Evolutionary conservation across 306 rosid species (phyloP).

Genomic region (Gastrolobium villosum): DNA sequence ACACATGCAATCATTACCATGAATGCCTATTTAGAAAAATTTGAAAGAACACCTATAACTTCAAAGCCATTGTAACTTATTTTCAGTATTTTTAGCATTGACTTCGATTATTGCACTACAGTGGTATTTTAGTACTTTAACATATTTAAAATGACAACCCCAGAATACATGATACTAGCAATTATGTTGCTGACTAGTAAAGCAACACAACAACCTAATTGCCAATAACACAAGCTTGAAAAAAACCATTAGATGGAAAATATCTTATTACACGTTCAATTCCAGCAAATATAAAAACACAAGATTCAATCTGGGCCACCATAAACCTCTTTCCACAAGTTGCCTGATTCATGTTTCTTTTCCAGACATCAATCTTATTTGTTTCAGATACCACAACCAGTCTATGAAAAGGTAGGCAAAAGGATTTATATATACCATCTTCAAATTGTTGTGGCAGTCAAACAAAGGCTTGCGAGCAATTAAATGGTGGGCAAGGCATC

Average conservation of each 20-base stretch:
- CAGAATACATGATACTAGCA: conserved; percentile 7
- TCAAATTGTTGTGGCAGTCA: conserved; percentile 92
- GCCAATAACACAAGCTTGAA: conserved; percentile 22
- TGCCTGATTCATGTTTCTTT: conserved; percentile 30
- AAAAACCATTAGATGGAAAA: not conserved
- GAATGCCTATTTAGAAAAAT: conserved; percentile 19
- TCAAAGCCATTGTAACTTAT: conserved; percentile 23
- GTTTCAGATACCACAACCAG: conserved; percentile 35
- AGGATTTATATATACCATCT: conserved; percentile 73
- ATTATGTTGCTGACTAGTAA: not conserved
- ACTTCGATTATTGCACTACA: not conserved
- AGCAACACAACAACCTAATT: conserved; percentile 16
- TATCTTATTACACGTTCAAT: conserved; percentile 4
- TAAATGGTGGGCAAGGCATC: conserved; percentile 95
- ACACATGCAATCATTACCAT: conserved; percentile 30
- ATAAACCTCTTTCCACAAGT: conserved; percentile 35
- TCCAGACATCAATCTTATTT: not conserved
- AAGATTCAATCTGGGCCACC: conserved; percentile 24
- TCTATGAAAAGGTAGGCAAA: conserved; percentile 33
- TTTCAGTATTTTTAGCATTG: conserved; percentile 2
- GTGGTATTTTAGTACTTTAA: conserved; percentile 10
- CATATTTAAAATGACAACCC: conserved; percentile 18
- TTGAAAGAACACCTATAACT: conserved; percentile 21
- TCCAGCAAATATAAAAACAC: conserved; percentile 11
- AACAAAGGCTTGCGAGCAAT: conserved; percentile 86